Base-by-base conservation (phyloP, 148 eudicot species). In the Polygonum aviculare region DNA sequence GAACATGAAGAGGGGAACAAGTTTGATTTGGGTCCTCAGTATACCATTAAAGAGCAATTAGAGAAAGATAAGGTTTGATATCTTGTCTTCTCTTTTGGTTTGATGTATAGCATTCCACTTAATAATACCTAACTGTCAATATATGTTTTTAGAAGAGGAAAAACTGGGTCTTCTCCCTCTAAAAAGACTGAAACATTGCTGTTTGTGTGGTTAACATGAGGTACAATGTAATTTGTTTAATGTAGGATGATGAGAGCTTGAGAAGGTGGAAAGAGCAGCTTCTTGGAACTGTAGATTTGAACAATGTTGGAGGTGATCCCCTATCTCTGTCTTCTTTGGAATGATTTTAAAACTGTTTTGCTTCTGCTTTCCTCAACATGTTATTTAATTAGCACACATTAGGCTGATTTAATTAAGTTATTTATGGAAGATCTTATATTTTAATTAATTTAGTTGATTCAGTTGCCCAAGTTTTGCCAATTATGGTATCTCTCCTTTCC, bases 211-310 rank as follows among this genome's bases (percentile, higher is more conserved):
- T 75, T 12, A 59, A 69, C 3, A 1, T 82, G 73, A 41, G 49
- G 18, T 51, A 5, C 48, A 7, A 69, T 73, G 49, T 19, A 14
- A 31, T 74, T 48, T 81, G 75, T 77, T 16, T 10, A 63, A 35
- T 76, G 74, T 78, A 92, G 94, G 97, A 92, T 82, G 97, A 92
- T 84, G 97, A 92, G 81, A 92, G 97, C 82, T 81, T 92, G 82
- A 90, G 94, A 83, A 90, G 84, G 81, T 92, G 97, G 97, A 91
- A 91, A 67, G 97, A 92, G 71, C 92, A 90, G 65, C 92, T 92
- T 33, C 86, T 92, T 77, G 97, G 97, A 70, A 77, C 79, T 77
- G 94, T 92, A 78, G 89, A 92, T 86, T 81, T 87, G 71, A 82
- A 41, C 77, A 81, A 77, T 76, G 84, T 86, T 84, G 93, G 88